phyloP scores from a whole-genome alignment of 805 yeast genomes.

The Wickerhamomyces bovis region DNA sequence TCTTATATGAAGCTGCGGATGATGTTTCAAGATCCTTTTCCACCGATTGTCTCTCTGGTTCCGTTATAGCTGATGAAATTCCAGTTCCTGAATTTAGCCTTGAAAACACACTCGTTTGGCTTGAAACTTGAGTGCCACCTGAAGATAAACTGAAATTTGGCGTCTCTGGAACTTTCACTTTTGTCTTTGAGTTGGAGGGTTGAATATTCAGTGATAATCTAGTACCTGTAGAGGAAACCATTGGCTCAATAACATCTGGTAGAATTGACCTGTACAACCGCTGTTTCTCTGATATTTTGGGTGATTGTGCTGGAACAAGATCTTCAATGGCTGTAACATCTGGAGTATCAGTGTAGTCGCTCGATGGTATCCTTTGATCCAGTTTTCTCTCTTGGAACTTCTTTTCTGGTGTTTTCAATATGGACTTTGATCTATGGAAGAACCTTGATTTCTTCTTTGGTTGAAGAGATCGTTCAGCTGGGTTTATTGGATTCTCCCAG shows the following conservation, averaged over 20 bases:
- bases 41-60: not conserved
- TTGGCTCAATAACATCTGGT: not conserved
- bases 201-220: not conserved
- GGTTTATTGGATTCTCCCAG: constrained; percentile 1
- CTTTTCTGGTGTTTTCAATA: not conserved
- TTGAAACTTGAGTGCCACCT: not conserved
- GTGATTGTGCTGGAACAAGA: not conserved
- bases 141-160: not conserved
- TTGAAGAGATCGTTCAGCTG: not conserved
- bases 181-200: not conserved
- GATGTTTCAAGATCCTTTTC: not conserved
- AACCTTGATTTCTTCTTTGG: constrained; percentile 2
- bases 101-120: not conserved
- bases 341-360: constrained; percentile 22
- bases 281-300: not conserved
- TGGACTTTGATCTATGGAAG: not conserved
- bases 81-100: not conserved
- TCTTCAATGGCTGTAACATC: constrained; percentile 9
- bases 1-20: not conserved
- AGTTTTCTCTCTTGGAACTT: not conserved
- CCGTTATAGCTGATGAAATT: not conserved
- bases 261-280: not conserved
- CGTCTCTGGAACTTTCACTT: not conserved
- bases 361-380: constrained; percentile 12
- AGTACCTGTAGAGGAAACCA: not conserved